Evolutionary conservation across 352 stramenopile species (phyloP).

Genomic region (Phytophthora lateralis): DNA sequence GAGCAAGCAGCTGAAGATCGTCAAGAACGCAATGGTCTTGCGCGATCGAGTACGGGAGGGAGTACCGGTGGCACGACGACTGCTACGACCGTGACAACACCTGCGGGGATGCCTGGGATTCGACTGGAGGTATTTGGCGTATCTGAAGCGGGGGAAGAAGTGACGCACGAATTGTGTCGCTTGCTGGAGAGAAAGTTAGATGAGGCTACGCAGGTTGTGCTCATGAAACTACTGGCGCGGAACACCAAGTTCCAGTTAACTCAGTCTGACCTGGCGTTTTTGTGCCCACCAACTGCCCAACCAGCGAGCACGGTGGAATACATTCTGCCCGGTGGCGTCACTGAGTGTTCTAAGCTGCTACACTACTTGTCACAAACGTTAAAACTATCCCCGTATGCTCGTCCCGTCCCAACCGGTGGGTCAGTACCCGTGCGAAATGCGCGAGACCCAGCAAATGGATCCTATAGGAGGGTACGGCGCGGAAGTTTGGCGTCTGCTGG

Average conservation of each 20-base stretch:
- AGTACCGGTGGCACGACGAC: constrained; percentile 17
- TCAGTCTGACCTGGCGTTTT: constrained; percentile 70
- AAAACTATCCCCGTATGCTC: constrained; percentile 56
- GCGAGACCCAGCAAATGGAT: constrained; percentile 19
- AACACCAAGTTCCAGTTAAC: constrained; percentile 89
- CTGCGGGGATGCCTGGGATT: constrained; percentile 49
- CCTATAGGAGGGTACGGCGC: constrained; percentile 18
- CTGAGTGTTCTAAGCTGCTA: constrained; percentile 43
- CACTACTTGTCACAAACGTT: constrained; percentile 73
- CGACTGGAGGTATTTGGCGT: constrained; percentile 86
- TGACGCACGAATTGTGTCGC: constrained; percentile 82
- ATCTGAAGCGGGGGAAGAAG: constrained; percentile 77
- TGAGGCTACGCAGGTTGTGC: constrained; percentile 81
- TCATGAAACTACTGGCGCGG: constrained; percentile 87
- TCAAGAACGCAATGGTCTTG: constrained; percentile 30
- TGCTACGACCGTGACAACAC: constrained; percentile 14
- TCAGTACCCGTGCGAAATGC: constrained; percentile 20
- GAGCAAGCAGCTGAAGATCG: constrained; percentile 27
- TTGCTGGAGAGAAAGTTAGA: constrained; percentile 88
- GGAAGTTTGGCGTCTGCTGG: constrained; percentile 33
- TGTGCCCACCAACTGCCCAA: constrained; percentile 58
- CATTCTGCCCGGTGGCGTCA: constrained; percentile 45
- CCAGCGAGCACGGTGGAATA: constrained; percentile 53
- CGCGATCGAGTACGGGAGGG: constrained; percentile 30
- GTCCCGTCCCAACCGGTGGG: constrained; percentile 44